Percentiles rank a stretch among this genome's conserved stretches.
These are phyloP conservation scores for Pythium aquatile DNA, from an alignment of 352 stramenopile genomes.

Conservation along the genomic window DNA sequence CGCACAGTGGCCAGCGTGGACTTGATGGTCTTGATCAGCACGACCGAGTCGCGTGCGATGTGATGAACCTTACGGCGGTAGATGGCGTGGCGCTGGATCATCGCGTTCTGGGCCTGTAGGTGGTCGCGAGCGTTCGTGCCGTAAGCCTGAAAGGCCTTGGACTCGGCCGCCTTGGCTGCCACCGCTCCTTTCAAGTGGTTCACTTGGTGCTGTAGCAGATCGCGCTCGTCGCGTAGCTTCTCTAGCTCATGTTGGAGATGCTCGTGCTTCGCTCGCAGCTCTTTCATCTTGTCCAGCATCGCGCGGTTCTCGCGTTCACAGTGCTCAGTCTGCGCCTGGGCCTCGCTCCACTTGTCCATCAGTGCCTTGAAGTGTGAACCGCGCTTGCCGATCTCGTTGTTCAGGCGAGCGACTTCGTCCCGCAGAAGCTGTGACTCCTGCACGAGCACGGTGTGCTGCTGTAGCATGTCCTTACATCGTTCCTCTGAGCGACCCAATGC, in stretches of 20 bases:
- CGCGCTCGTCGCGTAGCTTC: constrained; percentile 52
- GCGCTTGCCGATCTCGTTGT: constrained; percentile 53
- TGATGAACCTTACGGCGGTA: constrained; percentile 51
- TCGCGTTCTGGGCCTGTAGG: constrained; percentile 50
- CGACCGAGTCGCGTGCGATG: constrained; percentile 42
- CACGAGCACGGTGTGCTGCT: constrained; percentile 46
- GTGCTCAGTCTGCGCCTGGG: constrained; percentile 58
- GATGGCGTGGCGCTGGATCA: constrained; percentile 53
- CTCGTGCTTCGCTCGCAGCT: constrained; percentile 40
- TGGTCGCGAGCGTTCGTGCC: constrained; percentile 60
- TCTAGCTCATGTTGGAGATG: constrained; percentile 39
- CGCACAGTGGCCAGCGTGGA: constrained; percentile 42
- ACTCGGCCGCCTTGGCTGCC: constrained; percentile 66
- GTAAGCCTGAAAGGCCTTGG: constrained; percentile 71
- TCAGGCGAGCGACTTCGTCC: constrained; percentile 52
- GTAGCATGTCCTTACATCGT: constrained; percentile 38
- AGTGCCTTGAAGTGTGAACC: constrained; percentile 59
- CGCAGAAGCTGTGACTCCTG: constrained; percentile 57
- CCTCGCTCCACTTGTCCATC: constrained; percentile 74
- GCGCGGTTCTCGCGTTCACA: constrained; percentile 50
- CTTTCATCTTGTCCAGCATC: constrained; percentile 55
- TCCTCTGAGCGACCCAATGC: constrained; percentile 45
- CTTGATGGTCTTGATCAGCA: constrained; percentile 37
- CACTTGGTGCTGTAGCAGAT: constrained; percentile 59
- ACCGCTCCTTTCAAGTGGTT: constrained; percentile 74